Conservation (phyloP, 306 rosid genomes). For the Amphicarpaea edgeworthii region DNA sequence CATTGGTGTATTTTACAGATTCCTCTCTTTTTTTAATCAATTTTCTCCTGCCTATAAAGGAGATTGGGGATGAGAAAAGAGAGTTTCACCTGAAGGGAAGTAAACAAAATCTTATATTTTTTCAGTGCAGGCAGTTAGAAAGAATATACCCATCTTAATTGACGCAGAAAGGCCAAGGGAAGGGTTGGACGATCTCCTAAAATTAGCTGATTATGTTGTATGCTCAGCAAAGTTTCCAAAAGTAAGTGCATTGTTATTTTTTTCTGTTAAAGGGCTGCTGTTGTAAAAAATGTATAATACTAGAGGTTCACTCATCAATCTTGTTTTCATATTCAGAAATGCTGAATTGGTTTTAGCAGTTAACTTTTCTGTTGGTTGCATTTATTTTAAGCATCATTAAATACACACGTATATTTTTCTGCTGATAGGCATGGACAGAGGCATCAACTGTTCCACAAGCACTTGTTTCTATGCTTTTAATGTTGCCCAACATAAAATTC, state of each 20-base stretch:
- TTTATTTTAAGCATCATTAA: slow-evolving; percentile 41
- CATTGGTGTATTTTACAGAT: slow-evolving; percentile 3
- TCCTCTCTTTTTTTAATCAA: background rate
- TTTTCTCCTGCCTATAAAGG: slow-evolving; percentile 37
- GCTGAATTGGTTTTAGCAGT: slow-evolving; percentile 33
- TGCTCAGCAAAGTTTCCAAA: slow-evolving; percentile 84
- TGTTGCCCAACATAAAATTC: slow-evolving; percentile 83
- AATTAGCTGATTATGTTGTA: slow-evolving; percentile 73
- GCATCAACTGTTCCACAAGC: slow-evolving; percentile 82
- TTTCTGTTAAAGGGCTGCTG: slow-evolving; percentile 15
- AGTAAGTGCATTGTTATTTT: slow-evolving; percentile 66
- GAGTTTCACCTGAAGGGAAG: slow-evolving; percentile 42
- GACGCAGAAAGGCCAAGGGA: slow-evolving; percentile 92
- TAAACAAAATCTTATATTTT: slow-evolving; percentile 52
- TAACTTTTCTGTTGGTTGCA: slow-evolving; percentile 31
- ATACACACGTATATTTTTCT: slow-evolving; percentile 24
- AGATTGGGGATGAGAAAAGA: slow-evolving; percentile 28
- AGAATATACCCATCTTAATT: slow-evolving; percentile 77
- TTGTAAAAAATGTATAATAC: slow-evolving; percentile 21
- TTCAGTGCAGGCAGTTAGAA: slow-evolving; percentile 78
- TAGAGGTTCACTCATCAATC: slow-evolving; percentile 22
- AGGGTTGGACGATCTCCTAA: slow-evolving; percentile 86
- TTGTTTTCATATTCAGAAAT: slow-evolving; percentile 34
- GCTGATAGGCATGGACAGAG: slow-evolving; percentile 79
- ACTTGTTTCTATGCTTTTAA: slow-evolving; percentile 78